These are phyloP conservation scores for Naegleria fowleri DNA, from an alignment of 208 protist species.

Conservation along the genomic window DNA sequence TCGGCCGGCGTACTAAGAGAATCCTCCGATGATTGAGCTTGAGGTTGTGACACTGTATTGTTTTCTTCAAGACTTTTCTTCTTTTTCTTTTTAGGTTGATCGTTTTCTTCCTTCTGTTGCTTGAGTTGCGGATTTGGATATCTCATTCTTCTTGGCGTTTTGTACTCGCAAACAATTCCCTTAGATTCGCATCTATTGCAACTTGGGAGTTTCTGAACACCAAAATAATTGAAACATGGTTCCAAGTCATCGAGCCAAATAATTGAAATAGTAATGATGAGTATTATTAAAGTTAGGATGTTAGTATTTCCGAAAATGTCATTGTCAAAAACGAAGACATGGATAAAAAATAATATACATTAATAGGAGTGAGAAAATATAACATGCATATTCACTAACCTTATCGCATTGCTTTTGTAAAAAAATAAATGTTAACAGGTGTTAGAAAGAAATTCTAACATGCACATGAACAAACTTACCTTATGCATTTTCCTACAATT, in stretches of 20 bases:
- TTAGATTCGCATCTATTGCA: not conserved
- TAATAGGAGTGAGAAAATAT: too few species aligned
- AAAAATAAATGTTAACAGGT: too few species aligned
- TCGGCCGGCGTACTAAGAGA: not conserved
- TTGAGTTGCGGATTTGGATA: not conserved
- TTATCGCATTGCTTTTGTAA: not conserved
- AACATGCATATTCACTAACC: too few species aligned
- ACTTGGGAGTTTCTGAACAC: not conserved
- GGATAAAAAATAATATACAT: too few species aligned
- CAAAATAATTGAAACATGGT: too few species aligned
- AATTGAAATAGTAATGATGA: too few species aligned
- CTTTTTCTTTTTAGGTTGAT: not conserved
- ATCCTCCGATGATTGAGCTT: not conserved
- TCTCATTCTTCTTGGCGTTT: not conserved
- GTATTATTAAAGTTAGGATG: too few species aligned
- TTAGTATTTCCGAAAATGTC: too few species aligned
- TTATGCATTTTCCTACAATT: not conserved
- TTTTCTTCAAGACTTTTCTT: not conserved
- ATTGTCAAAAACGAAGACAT: too few species aligned
- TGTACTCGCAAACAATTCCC: not conserved
- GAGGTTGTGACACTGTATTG: not conserved
- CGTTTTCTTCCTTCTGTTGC: not conserved
- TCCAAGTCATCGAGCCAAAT: too few species aligned
- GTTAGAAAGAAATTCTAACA: too few species aligned
- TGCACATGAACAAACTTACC: too few species aligned